Conservation (phyloP, 2,329 filamentous ascomycete species). For the Dactylellina parvicollis region DNA sequence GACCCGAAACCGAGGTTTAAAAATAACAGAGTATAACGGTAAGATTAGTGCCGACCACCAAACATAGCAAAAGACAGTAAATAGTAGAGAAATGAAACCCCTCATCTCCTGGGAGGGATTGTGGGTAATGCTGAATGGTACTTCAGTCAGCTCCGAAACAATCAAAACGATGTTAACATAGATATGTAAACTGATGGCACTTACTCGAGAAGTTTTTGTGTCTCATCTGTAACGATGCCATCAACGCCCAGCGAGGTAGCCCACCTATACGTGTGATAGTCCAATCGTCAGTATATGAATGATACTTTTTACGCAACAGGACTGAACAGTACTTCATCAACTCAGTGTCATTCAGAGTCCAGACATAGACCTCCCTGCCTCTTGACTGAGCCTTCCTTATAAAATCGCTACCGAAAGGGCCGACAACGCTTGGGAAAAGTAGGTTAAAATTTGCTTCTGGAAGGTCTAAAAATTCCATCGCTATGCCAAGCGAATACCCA, state of each 20-base stretch:
- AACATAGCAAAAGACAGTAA: slow-evolving; percentile 30
- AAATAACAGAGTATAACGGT: slow-evolving; percentile 41
- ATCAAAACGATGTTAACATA: neutral
- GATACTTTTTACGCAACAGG: neutral
- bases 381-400: slow-evolving; percentile 69
- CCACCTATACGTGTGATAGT: slow-evolving; percentile 7
- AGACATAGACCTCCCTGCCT: slow-evolving; percentile 74
- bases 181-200: neutral
- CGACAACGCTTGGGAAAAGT: slow-evolving; percentile 73
- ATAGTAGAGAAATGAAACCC: slow-evolving; percentile 13
- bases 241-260: slow-evolving; percentile 67
- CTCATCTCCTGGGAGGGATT: slow-evolving; percentile 22
- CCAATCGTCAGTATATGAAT: neutral
- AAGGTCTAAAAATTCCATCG: slow-evolving; percentile 74
- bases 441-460: slow-evolving; percentile 82
- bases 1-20: slow-evolving; percentile 38
- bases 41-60: slow-evolving; percentile 48
- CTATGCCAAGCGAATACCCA: slow-evolving; percentile 67
- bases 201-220: slow-evolving; percentile 63
- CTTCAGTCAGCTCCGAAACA: neutral
- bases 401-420: slow-evolving; percentile 74
- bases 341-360: slow-evolving; percentile 84
- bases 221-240: slow-evolving; percentile 87
- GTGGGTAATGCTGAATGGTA: slow-evolving; percentile 3
- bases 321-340: slow-evolving; percentile 78